Percentiles rank a stretch among this genome's conserved stretches.
phyloP scores from a whole-genome alignment of 2,329 filamentous ascomycete species.

The Cladophialophora chaetospira region DNA sequence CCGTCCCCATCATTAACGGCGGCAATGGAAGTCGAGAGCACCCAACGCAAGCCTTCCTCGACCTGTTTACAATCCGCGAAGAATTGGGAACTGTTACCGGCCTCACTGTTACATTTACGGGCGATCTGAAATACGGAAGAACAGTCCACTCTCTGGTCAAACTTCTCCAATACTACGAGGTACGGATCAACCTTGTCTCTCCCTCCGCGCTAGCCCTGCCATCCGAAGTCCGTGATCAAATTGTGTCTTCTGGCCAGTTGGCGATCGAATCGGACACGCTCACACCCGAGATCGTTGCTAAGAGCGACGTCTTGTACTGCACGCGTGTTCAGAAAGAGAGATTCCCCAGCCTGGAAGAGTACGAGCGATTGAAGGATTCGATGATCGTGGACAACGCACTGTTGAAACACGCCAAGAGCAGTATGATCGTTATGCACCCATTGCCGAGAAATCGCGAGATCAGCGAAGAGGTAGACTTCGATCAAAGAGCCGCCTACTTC shows the following conservation, averaged over 20 bases:
- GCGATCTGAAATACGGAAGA: slow-evolving; percentile 89
- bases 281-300: slow-evolving; percentile 81
- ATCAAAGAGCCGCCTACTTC: slow-evolving; percentile 96
- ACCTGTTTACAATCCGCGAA: slow-evolving; percentile 97
- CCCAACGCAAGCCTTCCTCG: slow-evolving; percentile 94
- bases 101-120: slow-evolving; percentile 92
- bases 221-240: slow-evolving; percentile 68
- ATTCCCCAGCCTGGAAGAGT: slow-evolving; percentile 77
- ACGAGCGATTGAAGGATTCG: slow-evolving; percentile 82
- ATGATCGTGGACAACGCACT: slow-evolving; percentile 90
- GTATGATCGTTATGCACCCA: slow-evolving; percentile 94
- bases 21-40: slow-evolving; percentile 96
- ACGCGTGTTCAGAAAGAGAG: slow-evolving; percentile 96
- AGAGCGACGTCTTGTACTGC: slow-evolving; percentile 92
- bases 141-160: slow-evolving; percentile 95
- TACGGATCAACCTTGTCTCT: slow-evolving; percentile 87
- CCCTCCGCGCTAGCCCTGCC: slow-evolving; percentile 79
- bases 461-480: slow-evolving; percentile 93
- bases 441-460: slow-evolving; percentile 92
- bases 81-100: slow-evolving; percentile 95
- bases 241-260: slow-evolving; percentile 75
- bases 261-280: slow-evolving; percentile 73
- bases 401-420: slow-evolving; percentile 85
- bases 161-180: slow-evolving; percentile 92
- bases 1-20: slow-evolving; percentile 93